A percentile compares a stretch with the other conserved stretches of the same genome.
Evolutionary conservation across 106 monocot species (phyloP).

Genomic region (Dioscorea zingiberensis): DNA sequence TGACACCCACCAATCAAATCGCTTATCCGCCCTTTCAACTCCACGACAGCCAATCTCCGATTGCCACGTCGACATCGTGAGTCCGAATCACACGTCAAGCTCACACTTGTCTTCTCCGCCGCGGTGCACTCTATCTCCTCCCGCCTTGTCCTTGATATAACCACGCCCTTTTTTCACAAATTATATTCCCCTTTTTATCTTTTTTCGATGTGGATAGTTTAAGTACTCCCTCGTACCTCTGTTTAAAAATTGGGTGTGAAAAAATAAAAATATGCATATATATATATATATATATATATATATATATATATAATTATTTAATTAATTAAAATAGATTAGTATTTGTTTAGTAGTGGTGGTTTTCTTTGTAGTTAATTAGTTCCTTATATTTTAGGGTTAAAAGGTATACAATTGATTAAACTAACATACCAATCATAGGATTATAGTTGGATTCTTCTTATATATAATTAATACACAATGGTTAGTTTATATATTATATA

Average conservation of each 20-base stretch:
- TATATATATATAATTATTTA: background rate
- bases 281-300: background rate
- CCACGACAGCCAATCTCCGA: background rate
- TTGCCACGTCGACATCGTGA: background rate
- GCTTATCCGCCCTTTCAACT: background rate
- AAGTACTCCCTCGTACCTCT: background rate
- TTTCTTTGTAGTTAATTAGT: background rate
- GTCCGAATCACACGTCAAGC: too few species aligned
- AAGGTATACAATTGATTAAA: background rate
- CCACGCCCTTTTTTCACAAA: background rate
- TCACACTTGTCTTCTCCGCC: too few species aligned
- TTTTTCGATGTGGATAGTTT: constrained; percentile 1
- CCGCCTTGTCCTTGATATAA: background rate
- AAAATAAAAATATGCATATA: too few species aligned
- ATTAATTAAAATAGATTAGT: background rate
- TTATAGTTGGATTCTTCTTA: too few species aligned
- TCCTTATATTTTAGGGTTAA: background rate
- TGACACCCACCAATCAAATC: too few species aligned
- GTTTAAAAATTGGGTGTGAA: background rate
- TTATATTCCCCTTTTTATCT: background rate
- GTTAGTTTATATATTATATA: too few species aligned
- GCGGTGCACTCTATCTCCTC: background rate
- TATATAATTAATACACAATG: too few species aligned
- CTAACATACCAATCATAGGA: too few species aligned
- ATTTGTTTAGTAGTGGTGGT: background rate